These are phyloP conservation scores for Xylariaceae sp. DNA, from an alignment of 2,329 filamentous ascomycete species.

Conservation along the genomic window DNA sequence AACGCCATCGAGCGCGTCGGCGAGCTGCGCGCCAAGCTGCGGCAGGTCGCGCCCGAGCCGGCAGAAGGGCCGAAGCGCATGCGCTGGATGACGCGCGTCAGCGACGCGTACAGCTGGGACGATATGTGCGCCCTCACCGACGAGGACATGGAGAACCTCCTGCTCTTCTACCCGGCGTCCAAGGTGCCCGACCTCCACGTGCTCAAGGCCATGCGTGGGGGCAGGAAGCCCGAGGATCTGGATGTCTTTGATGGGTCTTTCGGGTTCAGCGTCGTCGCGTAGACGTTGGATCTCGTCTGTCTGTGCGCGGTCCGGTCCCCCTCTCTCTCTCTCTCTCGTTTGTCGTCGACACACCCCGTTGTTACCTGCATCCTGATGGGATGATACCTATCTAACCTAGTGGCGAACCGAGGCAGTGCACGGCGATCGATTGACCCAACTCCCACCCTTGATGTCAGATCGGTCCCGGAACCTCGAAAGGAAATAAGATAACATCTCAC, in stretches of 20 bases:
- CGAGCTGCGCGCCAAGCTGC: conserved; percentile 68
- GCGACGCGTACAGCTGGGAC: conserved; percentile 78
- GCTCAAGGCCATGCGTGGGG: conserved; percentile 49
- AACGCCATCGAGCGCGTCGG: conserved; percentile 83
- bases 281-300: too few relatives aligned
- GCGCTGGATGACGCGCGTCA: conserved; percentile 93
- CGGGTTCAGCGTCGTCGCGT: conserved; percentile 49
- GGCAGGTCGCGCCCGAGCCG: conserved; percentile 65
- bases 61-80: conserved; percentile 82
- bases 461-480: too few relatives aligned
- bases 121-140: conserved; percentile 79
- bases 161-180: conserved; percentile 62
- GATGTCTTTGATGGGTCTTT: conserved; percentile 56
- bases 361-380: too few relatives aligned
- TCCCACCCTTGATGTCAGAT: too few relatives aligned
- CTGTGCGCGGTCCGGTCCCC: too few relatives aligned
- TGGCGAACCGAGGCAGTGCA: too few relatives aligned
- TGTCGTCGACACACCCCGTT: too few relatives aligned
- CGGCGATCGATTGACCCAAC: too few relatives aligned
- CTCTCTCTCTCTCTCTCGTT: too few relatives aligned
- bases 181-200: conserved; percentile 52
- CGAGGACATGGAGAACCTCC: conserved; percentile 75
- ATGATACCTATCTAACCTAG: too few relatives aligned
- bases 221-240: conserved; percentile 39
- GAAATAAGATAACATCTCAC: too few relatives aligned